Evolutionary conservation across 352 stramenopile species (phyloP).

Genomic region (Globisporangium nodosum): DNA sequence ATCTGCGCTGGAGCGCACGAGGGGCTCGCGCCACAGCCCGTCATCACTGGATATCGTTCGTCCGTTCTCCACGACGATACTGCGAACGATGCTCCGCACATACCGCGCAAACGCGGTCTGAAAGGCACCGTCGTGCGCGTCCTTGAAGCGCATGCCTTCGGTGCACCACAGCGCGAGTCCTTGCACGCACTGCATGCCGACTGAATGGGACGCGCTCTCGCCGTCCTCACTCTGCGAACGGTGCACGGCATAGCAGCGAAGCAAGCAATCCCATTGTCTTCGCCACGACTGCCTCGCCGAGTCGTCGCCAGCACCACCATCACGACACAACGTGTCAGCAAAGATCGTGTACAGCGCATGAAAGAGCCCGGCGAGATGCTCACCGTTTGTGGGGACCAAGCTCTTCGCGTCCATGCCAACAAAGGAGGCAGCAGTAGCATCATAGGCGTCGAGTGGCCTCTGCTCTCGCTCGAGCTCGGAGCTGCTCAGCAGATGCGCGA

Average conservation of each 20-base stretch:
- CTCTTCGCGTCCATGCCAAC: background rate
- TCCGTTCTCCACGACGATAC: slow-evolving; percentile 23
- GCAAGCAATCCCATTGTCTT: slow-evolving; percentile 9
- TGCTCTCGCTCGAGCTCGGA: slow-evolving; percentile 1
- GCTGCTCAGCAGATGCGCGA: slow-evolving; percentile 6
- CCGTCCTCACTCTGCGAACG: background rate
- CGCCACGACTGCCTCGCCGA: background rate
- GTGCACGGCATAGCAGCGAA: background rate
- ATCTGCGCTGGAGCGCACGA: slow-evolving; percentile 21
- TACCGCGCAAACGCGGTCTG: slow-evolving; percentile 23
- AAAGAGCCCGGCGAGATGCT: slow-evolving; percentile 9
- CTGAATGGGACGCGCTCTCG: background rate
- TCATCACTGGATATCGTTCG: slow-evolving; percentile 30
- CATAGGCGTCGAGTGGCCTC: background rate
- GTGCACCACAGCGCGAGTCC: slow-evolving; percentile 2
- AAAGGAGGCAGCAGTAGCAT: background rate
- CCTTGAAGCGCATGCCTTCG: background rate
- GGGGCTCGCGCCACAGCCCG: background rate
- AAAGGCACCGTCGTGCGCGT: slow-evolving; percentile 13
- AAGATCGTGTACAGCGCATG: slow-evolving; percentile 13
- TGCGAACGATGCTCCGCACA: slow-evolving; percentile 15
- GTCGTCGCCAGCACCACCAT: background rate
- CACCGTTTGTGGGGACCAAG: slow-evolving; percentile 1
- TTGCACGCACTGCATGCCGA: slow-evolving; percentile 2
- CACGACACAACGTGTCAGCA: slow-evolving; percentile 5